Conservation (phyloP, 1,284 basidiomycete genomes). For the Trichosporon sp. region DNA sequence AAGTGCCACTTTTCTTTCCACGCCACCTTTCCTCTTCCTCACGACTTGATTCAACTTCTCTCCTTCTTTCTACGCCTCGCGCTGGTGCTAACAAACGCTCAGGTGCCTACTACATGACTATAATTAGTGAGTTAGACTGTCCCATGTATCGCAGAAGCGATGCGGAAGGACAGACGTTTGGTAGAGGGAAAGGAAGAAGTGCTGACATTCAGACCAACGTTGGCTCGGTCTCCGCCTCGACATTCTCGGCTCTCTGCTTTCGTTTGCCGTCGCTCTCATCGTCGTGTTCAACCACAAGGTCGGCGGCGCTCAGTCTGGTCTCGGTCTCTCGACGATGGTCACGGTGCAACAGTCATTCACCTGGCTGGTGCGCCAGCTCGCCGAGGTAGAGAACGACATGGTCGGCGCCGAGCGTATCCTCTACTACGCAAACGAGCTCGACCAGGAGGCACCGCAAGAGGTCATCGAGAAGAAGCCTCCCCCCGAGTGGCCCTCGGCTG, state of each 20-base stretch:
- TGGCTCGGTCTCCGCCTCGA: slow-evolving; percentile 90
- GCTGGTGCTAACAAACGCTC: too few species aligned
- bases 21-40: too few species aligned
- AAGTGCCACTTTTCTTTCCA: too few species aligned
- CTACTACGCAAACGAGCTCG: slow-evolving; percentile 69
- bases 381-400: slow-evolving; percentile 89
- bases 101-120: slow-evolving; percentile 81
- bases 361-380: slow-evolving; percentile 79
- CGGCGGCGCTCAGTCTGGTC: slow-evolving; percentile 72
- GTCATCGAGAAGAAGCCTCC: slow-evolving; percentile 65
- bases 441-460: slow-evolving; percentile 76
- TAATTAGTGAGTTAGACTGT: slow-evolving; percentile 1
- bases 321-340: slow-evolving; percentile 61
- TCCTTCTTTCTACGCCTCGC: too few species aligned
- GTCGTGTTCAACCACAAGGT: slow-evolving; percentile 72
- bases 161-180: neutral
- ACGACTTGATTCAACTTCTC: too few species aligned
- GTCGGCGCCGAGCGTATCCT: slow-evolving; percentile 80
- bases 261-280: slow-evolving; percentile 77
- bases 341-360: slow-evolving; percentile 63
- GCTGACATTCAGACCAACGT: slow-evolving; percentile 60
- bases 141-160: neutral
- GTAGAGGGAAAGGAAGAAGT: neutral
- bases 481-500: slow-evolving; percentile 66
- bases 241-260: slow-evolving; percentile 74